These are phyloP conservation scores for Blastocystis sp. DNA, from an alignment of 352 stramenopile genomes.

Conservation along the genomic window DNA sequence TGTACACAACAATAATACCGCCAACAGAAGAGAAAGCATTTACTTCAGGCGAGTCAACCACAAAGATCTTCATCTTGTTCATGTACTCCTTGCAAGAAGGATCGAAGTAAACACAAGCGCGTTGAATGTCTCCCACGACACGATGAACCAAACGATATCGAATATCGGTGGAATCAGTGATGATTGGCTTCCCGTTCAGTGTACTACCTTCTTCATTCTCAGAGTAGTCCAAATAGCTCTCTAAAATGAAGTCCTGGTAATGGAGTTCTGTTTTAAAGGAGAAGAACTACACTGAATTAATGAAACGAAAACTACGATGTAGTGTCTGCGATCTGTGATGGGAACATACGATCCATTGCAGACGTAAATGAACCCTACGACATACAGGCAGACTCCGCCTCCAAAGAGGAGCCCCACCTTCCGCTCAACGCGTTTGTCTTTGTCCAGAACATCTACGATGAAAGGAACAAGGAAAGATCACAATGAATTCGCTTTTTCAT, in stretches of 20 bases:
- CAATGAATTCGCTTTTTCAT: too few species aligned
- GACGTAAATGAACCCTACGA: not conserved
- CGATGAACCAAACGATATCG: not conserved
- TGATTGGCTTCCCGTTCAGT: not conserved
- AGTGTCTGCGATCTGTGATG: conserved; percentile 28
- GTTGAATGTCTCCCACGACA: not conserved
- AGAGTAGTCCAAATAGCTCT: not conserved
- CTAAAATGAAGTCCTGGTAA: conserved; percentile 7
- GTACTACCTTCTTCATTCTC: not conserved
- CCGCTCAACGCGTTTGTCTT: too few species aligned
- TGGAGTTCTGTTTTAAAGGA: not conserved
- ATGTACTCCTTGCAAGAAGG: conserved; percentile 38
- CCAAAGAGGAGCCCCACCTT: not conserved
- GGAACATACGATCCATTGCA: not conserved
- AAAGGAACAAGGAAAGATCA: too few species aligned
- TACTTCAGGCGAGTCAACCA: not conserved
- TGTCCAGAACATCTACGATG: too few species aligned
- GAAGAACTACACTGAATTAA: conserved; percentile 14
- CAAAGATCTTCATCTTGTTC: conserved; percentile 15
- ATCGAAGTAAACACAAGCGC: conserved; percentile 31
- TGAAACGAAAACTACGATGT: not conserved
- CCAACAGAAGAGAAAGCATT: conserved; percentile 15
- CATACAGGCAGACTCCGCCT: not conserved
- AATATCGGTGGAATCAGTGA: not conserved
- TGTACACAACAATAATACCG: conserved; percentile 17